Base-by-base conservation (phyloP, 2,329 filamentous ascomycete genomes). In the Pseudocercospora musae region DNA sequence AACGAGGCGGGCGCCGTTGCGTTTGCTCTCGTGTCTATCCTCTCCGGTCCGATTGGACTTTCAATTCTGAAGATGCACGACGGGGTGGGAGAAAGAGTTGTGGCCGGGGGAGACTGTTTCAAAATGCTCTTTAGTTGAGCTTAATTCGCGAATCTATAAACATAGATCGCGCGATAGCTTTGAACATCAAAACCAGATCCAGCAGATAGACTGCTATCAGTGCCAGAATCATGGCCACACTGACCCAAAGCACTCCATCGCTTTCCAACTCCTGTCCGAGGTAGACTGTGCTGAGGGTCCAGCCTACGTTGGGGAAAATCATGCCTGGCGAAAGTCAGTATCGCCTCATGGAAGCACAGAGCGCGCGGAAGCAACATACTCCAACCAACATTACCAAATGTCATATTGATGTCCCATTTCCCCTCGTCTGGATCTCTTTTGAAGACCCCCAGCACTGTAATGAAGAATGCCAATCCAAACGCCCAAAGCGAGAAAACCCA, bases 271-370 rank as follows among this genome's bases (percentile, higher is more conserved):
- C 68, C 50, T 70, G 78, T 1, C 83, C 86, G 42, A 88, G 78
- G 21, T 83, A 78, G 50, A 89, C 84, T 9, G 82, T 83, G 0
- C 84, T 82, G 48, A 89, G 78, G 0, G 84, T 85, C 62, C 88
- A 84, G 0, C 87, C 87, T 1, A 84, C 84, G 63, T 89, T 89
- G 7, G 87, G 87, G 70, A 89, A 89, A 42, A 89, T 82, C 71
- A 87, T 85, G 3, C 84, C 64, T 65, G 42, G 7, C 9, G 6
- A 7, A 53, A 9, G 37, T 85, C 2, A 84, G 84, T 80, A 86
- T 31, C 10, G 21, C 21, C 8, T 18, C n/a, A 31, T 7, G 11
- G 18, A n/a, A n/a, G 10, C 27, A 54, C 13, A 18, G 11, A 29
- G 7, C 50, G 11, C 2, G 15, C 23, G 20, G 6, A 11, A 21